phyloP scores from a whole-genome alignment of 345 rosid species.

The Punica granatum region DNA sequence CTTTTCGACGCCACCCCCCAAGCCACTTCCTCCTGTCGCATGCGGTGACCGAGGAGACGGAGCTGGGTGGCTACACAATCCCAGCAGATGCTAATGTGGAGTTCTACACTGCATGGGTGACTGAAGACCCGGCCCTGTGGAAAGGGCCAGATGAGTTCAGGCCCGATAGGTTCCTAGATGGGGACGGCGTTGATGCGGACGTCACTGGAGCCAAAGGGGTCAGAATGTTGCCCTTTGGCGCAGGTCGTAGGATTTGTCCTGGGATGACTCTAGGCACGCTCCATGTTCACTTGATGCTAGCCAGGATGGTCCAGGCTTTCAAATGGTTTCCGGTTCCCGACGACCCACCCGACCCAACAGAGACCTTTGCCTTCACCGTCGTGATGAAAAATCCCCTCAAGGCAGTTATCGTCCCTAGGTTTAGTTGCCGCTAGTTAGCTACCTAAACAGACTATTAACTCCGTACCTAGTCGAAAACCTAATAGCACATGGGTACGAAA shows the following conservation, averaged over 20 bases:
- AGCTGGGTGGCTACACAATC: slow-evolving; percentile 70
- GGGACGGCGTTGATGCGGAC: slow-evolving; percentile 76
- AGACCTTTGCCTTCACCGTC: slow-evolving; percentile 87
- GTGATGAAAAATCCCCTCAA: slow-evolving; percentile 86
- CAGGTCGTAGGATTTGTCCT: slow-evolving; percentile 89
- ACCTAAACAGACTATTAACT: too few relatives aligned
- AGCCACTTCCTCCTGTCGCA: slow-evolving; percentile 88
- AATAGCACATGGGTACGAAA: too few relatives aligned
- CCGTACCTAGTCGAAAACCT: too few relatives aligned
- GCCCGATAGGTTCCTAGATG: slow-evolving; percentile 77
- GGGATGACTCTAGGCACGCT: slow-evolving; percentile 70
- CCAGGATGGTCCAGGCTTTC: slow-evolving; percentile 77
- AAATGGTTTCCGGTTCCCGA: slow-evolving; percentile 63
- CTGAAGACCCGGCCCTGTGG: slow-evolving; percentile 79
- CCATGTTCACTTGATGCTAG: slow-evolving; percentile 66
- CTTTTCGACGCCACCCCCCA: slow-evolving; percentile 91
- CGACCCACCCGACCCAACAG: slow-evolving; percentile 66
- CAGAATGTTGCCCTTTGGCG: slow-evolving; percentile 84
- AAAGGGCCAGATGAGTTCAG: slow-evolving; percentile 55
- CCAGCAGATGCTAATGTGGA: slow-evolving; percentile 66
- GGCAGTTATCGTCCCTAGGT: slow-evolving; percentile 51
- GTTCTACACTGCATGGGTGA: slow-evolving; percentile 90
- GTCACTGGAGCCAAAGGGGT: slow-evolving; percentile 77
- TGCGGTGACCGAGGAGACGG: slow-evolving; percentile 49
- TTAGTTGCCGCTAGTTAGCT: not conserved